Conservation (phyloP, 768 basidiomycete genomes). For the Scleroderma bovista region DNA sequence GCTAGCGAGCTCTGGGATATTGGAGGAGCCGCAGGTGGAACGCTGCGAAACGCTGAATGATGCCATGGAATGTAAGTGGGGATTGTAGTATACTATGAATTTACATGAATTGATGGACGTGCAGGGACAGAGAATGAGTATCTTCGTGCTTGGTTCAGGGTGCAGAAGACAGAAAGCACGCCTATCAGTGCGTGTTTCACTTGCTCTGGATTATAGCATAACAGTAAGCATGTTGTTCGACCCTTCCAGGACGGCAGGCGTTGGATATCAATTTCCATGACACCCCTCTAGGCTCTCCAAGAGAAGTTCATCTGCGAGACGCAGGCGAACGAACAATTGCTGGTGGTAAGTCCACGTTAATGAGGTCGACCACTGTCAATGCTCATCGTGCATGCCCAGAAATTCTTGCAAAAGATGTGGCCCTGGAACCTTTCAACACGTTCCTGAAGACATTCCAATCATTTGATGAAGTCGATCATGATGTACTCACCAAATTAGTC, state of each 20-base stretch:
- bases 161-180: conserved; percentile 51
- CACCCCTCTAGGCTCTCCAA: conserved; percentile 52
- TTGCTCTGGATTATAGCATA: background rate
- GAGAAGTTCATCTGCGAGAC: conserved; percentile 60
- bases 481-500: conserved; percentile 56
- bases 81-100: conserved; percentile 1
- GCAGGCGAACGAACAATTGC: conserved; percentile 71
- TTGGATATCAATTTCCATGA: conserved; percentile 41
- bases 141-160: conserved; percentile 70
- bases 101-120: conserved; percentile 2
- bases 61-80: conserved; percentile 80
- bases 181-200: conserved; percentile 29
- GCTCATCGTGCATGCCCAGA: conserved; percentile 10
- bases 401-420: conserved; percentile 26
- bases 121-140: conserved; percentile 93
- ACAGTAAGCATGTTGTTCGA: conserved; percentile 24
- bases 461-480: conserved; percentile 50
- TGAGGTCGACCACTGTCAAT: background rate
- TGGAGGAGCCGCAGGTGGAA: conserved; percentile 76
- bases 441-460: conserved; percentile 78
- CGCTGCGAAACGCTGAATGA: conserved; percentile 79
- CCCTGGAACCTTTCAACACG: conserved; percentile 64
- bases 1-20: conserved; percentile 70
- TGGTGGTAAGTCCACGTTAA: conserved; percentile 35
- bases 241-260: conserved; percentile 54